A percentile compares a stretch with the other conserved stretches of the same genome.
Conservation (phyloP, 225 moss, liverwort and hornwort genomes). For the Straminergon stramineum region DNA sequence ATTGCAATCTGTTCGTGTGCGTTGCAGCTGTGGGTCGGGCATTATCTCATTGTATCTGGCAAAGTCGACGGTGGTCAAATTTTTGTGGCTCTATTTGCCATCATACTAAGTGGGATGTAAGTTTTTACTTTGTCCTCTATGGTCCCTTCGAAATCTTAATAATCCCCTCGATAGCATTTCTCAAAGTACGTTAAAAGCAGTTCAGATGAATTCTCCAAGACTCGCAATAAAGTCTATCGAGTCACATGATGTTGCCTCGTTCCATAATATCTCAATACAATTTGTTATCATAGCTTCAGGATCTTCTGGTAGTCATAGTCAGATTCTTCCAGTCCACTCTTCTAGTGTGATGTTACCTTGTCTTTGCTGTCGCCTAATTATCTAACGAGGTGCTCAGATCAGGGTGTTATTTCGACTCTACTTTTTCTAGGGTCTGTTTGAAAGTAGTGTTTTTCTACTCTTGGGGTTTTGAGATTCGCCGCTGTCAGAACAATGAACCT, state of each 20-base stretch:
- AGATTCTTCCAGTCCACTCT: not conserved
- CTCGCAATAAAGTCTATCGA: not conserved
- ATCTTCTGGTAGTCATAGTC: not conserved
- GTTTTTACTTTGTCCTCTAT: not conserved
- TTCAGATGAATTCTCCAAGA: not conserved
- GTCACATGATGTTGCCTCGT: not conserved
- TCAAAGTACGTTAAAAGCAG: not conserved
- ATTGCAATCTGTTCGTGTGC: slow-evolving; percentile 65
- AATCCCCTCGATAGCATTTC: not conserved
- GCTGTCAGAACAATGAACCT: not conserved
- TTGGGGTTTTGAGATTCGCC: not conserved
- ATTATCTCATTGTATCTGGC: slow-evolving; percentile 33
- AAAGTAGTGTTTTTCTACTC: not conserved
- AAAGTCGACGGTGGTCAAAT: slow-evolving; percentile 44
- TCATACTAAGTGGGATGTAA: slow-evolving; percentile 61
- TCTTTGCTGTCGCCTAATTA: not conserved
- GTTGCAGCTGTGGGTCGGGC: slow-evolving; percentile 61
- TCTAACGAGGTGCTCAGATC: not conserved
- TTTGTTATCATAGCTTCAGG: not conserved
- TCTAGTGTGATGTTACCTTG: not conserved
- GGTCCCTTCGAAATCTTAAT: not conserved
- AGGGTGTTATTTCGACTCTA: not conserved
- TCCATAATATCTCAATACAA: not conserved
- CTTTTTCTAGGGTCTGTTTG: not conserved
- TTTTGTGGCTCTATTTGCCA: slow-evolving; percentile 52